These are phyloP conservation scores for Apiospora koreana DNA, from an alignment of 2,329 filamentous ascomycete genomes.

Conservation along the genomic window DNA sequence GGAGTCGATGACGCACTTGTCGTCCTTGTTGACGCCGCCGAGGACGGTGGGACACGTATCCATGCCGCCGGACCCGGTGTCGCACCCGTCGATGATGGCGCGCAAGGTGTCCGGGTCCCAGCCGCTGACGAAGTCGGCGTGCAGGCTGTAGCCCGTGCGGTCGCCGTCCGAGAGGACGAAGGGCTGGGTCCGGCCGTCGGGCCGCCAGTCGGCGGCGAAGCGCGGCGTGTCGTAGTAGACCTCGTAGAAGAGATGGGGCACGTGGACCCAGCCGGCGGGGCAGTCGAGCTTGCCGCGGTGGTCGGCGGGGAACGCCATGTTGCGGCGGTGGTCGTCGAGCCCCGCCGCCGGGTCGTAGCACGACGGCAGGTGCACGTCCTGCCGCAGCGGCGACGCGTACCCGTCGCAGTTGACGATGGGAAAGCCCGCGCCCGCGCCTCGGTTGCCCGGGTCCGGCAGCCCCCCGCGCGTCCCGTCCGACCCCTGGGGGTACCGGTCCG, in stretches of 20 bases:
- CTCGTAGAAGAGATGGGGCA: constrained; percentile 60
- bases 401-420: constrained; percentile 70
- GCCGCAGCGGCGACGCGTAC: constrained; percentile 60
- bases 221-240: constrained; percentile 61
- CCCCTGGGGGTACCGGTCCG: constrained; percentile 53
- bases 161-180: constrained; percentile 73
- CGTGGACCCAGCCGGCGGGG: constrained; percentile 54
- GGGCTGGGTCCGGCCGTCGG: constrained; percentile 55
- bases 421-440: constrained; percentile 65
- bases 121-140: constrained; percentile 74
- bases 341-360: constrained; percentile 70
- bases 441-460: constrained; percentile 54
- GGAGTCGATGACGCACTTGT: constrained; percentile 51
- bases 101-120: constrained; percentile 69
- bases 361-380: constrained; percentile 71
- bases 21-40: constrained; percentile 49
- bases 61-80: constrained; percentile 60
- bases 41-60: constrained; percentile 62
- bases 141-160: constrained; percentile 67
- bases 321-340: constrained; percentile 60
- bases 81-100: constrained; percentile 67
- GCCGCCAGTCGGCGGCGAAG: constrained; percentile 55
- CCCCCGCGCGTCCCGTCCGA: constrained; percentile 59
- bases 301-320: constrained; percentile 63
- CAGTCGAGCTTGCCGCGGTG: constrained; percentile 46